Conservation (phyloP, 2,329 filamentous ascomycete species). For the Fusarium longipes region DNA sequence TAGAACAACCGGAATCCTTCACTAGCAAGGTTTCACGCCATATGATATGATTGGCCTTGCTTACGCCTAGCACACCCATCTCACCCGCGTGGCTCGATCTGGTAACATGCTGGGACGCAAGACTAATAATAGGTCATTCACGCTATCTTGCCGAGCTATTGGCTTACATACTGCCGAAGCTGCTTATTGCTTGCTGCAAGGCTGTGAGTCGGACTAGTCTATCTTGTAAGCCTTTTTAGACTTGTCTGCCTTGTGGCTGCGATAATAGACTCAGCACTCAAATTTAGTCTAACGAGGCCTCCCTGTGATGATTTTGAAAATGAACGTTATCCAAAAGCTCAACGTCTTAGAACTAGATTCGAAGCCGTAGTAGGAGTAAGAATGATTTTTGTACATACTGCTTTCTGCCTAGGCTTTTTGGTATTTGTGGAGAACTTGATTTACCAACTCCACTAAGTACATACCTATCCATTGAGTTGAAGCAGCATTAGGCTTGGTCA, state of each 20-base stretch:
- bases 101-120: slow-evolving; percentile 18
- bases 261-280: slow-evolving; percentile 7
- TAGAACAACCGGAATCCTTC: slow-evolving; percentile 26
- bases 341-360: background rate
- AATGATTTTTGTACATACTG: background rate
- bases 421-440: slow-evolving; percentile 15
- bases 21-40: background rate
- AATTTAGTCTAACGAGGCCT: slow-evolving; percentile 38
- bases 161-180: slow-evolving; percentile 25
- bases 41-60: slow-evolving; percentile 25
- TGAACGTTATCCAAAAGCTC: background rate
- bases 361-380: background rate
- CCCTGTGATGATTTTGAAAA: slow-evolving; percentile 6
- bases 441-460: slow-evolving; percentile 22
- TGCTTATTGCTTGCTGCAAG: slow-evolving; percentile 36
- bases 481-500: background rate
- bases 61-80: slow-evolving; percentile 18
- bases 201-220: slow-evolving; percentile 23
- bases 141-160: slow-evolving; percentile 21
- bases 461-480: too few relatives aligned
- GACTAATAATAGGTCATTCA: slow-evolving; percentile 39
- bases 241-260: slow-evolving; percentile 39
- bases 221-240: slow-evolving; percentile 13
- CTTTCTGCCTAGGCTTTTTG: background rate
- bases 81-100: slow-evolving; percentile 28